Evolutionary conservation across 1,284 basidiomycete species (phyloP), one percentile per base, ranked within the genome.

Genomic region (Ustilago tritici): DNA sequence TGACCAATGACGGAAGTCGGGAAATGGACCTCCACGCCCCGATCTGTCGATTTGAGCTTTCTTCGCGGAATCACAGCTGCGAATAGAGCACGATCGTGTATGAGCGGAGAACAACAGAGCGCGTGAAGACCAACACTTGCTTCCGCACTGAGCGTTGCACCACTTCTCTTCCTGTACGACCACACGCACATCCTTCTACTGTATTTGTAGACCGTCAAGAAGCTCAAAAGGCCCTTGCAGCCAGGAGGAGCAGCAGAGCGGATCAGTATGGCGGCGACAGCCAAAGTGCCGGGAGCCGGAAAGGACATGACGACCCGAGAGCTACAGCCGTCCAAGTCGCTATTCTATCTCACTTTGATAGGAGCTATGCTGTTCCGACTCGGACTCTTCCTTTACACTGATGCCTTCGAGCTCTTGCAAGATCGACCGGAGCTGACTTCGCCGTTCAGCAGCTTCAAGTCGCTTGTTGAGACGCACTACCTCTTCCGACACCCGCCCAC

Each of bases 371-470:
- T 70, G 15, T 61, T 88, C 4, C 82, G 88, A 5, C 62, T 87
- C 0, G 77, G 81, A 5, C 62, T 87, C 35, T 86, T 87, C 65
- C 49, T 68, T 8, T 74, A 78, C n/a, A 85, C 87, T 0, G 46
- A 81, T 10, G 49, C 88, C 4, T 80, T 86, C 9, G 59, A 58
- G 0, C 55, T 80, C 2, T 81, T 89, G 0, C 82, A 87, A 58
- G 83, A 86, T 23, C 83, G 89, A 76, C 92, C 93, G 38, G 92
- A 94, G 82, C 88, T 97, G 19, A 90, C 92, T 0, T 93, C 94
- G 2, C 93, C 95, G 0, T 83, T 95, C 78, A 95, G 92, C 8
- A 92, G 93, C 17, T 92, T 92, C 67, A 86, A 87, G 87, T 57
- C 88, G 88, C 75, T 87, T 88, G 90, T 81, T 84, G 89, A 87